These are phyloP conservation scores for Chaetothyriales sp. DNA, from an alignment of 2,329 filamentous ascomycete genomes.

Conservation along the genomic window DNA sequence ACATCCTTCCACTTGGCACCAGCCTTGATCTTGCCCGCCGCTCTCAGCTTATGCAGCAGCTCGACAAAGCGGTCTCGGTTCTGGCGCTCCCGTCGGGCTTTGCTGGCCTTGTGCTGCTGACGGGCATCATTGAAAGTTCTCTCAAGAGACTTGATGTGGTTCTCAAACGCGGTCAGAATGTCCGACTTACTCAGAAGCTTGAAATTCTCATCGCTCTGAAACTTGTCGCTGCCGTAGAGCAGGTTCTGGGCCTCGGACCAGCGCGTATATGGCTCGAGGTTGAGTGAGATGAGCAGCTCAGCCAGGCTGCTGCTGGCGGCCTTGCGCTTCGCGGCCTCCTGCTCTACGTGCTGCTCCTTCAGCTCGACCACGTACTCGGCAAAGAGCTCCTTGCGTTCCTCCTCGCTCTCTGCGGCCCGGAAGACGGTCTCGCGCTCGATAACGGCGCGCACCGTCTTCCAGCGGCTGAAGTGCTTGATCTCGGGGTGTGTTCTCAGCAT, in stretches of 20 bases:
- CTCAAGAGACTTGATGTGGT: conserved; percentile 85
- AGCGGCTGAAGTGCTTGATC: conserved; percentile 91
- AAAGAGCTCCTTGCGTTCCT: conserved; percentile 77
- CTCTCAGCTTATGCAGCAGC: conserved; percentile 60
- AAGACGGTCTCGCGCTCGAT: conserved; percentile 94
- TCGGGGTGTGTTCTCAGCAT: conserved; percentile 96
- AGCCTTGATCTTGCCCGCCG: conserved; percentile 70
- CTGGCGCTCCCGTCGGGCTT: conserved; percentile 69
- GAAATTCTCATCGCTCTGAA: conserved; percentile 74
- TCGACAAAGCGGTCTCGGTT: conserved; percentile 67
- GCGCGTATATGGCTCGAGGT: conserved; percentile 83
- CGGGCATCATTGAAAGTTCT: conserved; percentile 80
- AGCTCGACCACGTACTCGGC: conserved; percentile 83
- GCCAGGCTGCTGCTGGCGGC: conserved; percentile 74
- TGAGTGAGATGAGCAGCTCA: conserved; percentile 61
- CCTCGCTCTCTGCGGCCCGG: conserved; percentile 74
- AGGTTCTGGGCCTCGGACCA: conserved; percentile 82
- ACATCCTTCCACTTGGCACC: conserved; percentile 83
- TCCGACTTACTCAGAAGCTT: conserved; percentile 75
- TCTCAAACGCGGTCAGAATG: conserved; percentile 83
- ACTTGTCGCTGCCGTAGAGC: conserved; percentile 63
- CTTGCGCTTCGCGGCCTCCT: conserved; percentile 58
- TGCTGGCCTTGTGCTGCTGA: conserved; percentile 73
- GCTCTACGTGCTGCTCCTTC: conserved; percentile 65
- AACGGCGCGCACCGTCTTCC: conserved; percentile 89